phyloP scores from a whole-genome alignment of 164 flowering plant genomes.

The Akebia trifoliata region DNA sequence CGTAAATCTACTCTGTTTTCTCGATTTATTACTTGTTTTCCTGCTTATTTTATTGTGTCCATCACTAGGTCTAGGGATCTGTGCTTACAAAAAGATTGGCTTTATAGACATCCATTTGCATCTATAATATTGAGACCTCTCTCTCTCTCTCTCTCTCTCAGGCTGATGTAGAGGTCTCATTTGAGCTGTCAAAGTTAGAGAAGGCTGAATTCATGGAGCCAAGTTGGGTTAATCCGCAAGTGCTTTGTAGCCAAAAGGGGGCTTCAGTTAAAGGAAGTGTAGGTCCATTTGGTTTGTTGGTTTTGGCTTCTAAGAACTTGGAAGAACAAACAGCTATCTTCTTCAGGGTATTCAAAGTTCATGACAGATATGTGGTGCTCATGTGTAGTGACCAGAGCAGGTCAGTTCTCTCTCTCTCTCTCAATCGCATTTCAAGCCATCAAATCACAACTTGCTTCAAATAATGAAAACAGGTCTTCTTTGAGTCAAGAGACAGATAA shows the following conservation, averaged over 20 bases:
- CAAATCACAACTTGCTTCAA: not conserved
- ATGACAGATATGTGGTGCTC: too few species aligned
- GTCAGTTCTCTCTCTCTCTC: constrained; percentile 13
- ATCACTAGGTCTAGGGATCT: too few species aligned
- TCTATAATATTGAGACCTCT: not conserved
- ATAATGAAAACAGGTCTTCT: constrained; percentile 36
- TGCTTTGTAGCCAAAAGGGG: constrained; percentile 32
- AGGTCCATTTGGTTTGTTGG: constrained; percentile 59
- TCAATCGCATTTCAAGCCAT: not conserved
- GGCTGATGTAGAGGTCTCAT: constrained; percentile 53
- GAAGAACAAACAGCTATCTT: constrained; percentile 53
- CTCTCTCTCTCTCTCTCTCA: not conserved
- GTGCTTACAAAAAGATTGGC: too few species aligned
- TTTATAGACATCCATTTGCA: not conserved
- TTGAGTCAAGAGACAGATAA: constrained; percentile 26
- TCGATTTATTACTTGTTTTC: too few species aligned
- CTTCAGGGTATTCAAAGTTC: constrained; percentile 44
- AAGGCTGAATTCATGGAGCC: constrained; percentile 40
- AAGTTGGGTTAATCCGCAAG: constrained; percentile 40
- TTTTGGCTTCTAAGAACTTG: too few species aligned
- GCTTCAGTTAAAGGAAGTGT: constrained; percentile 31
- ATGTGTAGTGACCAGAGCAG: constrained; percentile 73
- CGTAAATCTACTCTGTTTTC: too few species aligned
- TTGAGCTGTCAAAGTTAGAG: constrained; percentile 22
- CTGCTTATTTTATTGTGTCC: too few species aligned